Conservation (phyloP, 805 yeast genomes). For the Metschnikowia drakensbergensis region DNA sequence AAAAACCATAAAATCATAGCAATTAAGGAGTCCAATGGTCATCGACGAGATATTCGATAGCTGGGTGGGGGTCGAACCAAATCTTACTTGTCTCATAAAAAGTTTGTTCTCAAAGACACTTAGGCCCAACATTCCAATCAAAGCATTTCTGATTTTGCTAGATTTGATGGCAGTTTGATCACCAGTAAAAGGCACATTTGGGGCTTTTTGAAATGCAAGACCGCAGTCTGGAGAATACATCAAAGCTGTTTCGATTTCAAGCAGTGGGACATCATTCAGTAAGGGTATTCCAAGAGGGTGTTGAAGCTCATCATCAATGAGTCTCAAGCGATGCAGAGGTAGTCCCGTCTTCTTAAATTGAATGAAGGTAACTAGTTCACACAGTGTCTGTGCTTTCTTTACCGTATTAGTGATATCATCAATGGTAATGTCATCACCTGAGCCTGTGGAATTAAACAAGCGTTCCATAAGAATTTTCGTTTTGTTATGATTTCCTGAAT, state of each 20-base stretch:
- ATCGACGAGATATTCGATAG: conserved; percentile 59
- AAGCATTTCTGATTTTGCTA: conserved; percentile 35
- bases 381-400: conserved; percentile 37
- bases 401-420: conserved; percentile 35
- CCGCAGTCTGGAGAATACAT: conserved; percentile 92
- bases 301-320: conserved; percentile 67
- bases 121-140: conserved; percentile 45
- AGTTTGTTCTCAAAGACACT: conserved; percentile 49
- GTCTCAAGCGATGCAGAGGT: conserved; percentile 47
- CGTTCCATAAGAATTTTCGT: conserved; percentile 44
- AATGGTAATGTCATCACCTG: conserved; percentile 37
- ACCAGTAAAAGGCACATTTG: conserved; percentile 40
- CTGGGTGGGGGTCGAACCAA: conserved; percentile 74
- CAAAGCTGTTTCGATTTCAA: conserved; percentile 53
- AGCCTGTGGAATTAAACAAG: conserved; percentile 41
- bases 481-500: conserved; percentile 39
- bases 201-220: conserved; percentile 35
- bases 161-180: conserved; percentile 50
- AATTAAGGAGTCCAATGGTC: conserved; percentile 56
- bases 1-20: conserved; percentile 70
- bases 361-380: conserved; percentile 69
- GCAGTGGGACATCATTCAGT: conserved; percentile 46
- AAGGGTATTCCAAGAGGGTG: conserved; percentile 81
- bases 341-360: conserved; percentile 64
- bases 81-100: conserved; percentile 65